These are phyloP conservation scores for Oryza rufipogon DNA, from an alignment of 176 grass and related monocot species.

Conservation along the genomic window DNA sequence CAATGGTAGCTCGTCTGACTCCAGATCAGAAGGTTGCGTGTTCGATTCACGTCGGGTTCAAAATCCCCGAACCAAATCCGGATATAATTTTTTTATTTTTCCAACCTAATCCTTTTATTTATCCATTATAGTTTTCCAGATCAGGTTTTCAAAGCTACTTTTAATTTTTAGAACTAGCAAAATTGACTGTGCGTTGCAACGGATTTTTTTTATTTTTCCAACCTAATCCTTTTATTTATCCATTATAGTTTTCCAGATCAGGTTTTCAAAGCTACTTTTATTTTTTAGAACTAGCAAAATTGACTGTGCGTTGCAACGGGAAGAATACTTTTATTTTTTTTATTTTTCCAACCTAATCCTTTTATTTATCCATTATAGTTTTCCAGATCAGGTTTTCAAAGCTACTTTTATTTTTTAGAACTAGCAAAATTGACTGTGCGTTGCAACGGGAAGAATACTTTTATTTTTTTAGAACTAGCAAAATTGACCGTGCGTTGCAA, in stretches of 20 bases:
- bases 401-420: no score
- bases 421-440: no score
- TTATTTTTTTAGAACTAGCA: no score
- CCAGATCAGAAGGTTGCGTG: conserved; percentile 99
- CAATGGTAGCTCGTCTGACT: conserved; percentile 99
- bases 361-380: background rate
- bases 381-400: no score
- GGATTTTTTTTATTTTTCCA: background rate
- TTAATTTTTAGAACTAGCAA: no score
- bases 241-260: background rate
- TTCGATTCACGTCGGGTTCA: conserved; percentile 99
- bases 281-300: no score
- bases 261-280: no score
- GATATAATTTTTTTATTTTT: background rate
- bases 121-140: background rate
- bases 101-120: background rate
- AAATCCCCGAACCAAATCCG: conserved; percentile 22
- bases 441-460: no score
- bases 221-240: background rate
- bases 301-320: no score
- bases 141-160: no score
- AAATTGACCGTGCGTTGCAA: no score
- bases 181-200: no score
- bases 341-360: background rate
- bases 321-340: background rate